These are phyloP conservation scores for Platismatia glauca DNA, from an alignment of 495 filamentous ascomycete genomes.

Conservation along the genomic window DNA sequence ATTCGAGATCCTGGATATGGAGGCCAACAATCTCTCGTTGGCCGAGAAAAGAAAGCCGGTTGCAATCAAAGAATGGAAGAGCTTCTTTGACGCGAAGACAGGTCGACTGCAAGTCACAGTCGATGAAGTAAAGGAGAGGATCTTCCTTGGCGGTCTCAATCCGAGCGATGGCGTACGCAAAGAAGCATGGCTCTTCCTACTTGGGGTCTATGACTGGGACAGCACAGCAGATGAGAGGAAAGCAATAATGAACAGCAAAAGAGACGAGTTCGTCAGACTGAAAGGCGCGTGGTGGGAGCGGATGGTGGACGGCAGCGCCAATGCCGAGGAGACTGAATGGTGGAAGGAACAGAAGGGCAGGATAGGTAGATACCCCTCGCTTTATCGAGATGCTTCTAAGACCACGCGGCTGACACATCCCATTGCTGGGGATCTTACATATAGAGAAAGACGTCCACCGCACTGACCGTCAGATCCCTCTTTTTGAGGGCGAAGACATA, in stretches of 20 bases:
- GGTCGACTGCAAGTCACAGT: slow-evolving; percentile 68
- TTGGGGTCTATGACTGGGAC: slow-evolving; percentile 87
- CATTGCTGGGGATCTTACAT: slow-evolving; percentile 38
- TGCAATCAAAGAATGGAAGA: slow-evolving; percentile 76
- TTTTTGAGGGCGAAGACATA: slow-evolving; percentile 93
- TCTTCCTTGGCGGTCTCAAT: slow-evolving; percentile 91
- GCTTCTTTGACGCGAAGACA: slow-evolving; percentile 65
- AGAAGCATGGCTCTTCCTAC: slow-evolving; percentile 90
- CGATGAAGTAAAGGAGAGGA: slow-evolving; percentile 89
- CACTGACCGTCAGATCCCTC: slow-evolving; percentile 83
- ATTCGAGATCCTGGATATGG: slow-evolving; percentile 86
- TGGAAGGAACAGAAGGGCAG: slow-evolving; percentile 91
- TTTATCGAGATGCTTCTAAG: neutral
- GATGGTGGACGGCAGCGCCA: slow-evolving; percentile 70
- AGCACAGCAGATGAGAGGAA: slow-evolving; percentile 72
- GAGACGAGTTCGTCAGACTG: slow-evolving; percentile 87
- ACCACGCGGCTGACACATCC: slow-evolving; percentile 33
- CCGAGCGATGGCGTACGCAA: slow-evolving; percentile 85
- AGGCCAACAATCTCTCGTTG: slow-evolving; percentile 59
- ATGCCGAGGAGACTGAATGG: slow-evolving; percentile 73
- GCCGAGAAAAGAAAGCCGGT: slow-evolving; percentile 68
- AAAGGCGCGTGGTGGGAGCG: slow-evolving; percentile 97
- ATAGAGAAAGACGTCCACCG: slow-evolving; percentile 97
- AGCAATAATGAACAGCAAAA: slow-evolving; percentile 69
- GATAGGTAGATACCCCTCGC: slow-evolving; percentile 59